Evolutionary conservation across 805 yeast genomes (phyloP), one percentile per base, ranked within the genome.

Genomic region (Danielia reshetovae): DNA sequence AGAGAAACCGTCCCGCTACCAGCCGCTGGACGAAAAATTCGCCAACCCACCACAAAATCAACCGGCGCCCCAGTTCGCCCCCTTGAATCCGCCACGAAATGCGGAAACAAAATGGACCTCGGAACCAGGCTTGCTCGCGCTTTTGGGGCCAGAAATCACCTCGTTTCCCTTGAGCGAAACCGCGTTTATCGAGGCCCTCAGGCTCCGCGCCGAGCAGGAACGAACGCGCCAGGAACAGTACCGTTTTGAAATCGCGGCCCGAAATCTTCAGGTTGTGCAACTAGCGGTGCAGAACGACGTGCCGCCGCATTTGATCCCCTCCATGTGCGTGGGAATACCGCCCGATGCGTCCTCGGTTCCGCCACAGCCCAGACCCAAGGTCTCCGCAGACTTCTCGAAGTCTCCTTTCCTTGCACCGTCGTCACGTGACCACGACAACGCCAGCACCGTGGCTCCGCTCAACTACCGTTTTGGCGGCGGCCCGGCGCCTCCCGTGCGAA

Each of bases 221-320:
- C 69, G 73, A 28, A 82, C 96, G 2, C 82, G 81, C 45, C 96
- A 88, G 55, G 93, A 83, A 45, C 80, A 68, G 46, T 81, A 83
- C 54, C 73, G 71, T 35, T 62, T 81, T 14, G 95, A 88, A 52
- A 61, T 72, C 26, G 66, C 81, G 17, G 71, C 72, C 27, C 71
- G 74, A 36, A 72, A 83, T 15, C 59, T 82, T 21, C 80, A 81
- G 34, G 65, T 88, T 13, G 49, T 89, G 32, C 75, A 75, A 39
- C 61, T 67, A 10, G 89, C 94, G 0, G 49, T 74, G 4, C 62
- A 62, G 16, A 72, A 79, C 10, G 79, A 80, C 12, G 62, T 88
- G 2, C 93, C 95, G 0, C 65, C 79, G 1, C 57, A 71, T 31
- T 54, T 80, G 41, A 77, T 88, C 10, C 83, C 93, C 0, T 45